Evolutionary conservation across 352 stramenopile genomes (phyloP), one percentile per base, ranked within the genome.

Genomic region (Phytophthora sansomeana): DNA sequence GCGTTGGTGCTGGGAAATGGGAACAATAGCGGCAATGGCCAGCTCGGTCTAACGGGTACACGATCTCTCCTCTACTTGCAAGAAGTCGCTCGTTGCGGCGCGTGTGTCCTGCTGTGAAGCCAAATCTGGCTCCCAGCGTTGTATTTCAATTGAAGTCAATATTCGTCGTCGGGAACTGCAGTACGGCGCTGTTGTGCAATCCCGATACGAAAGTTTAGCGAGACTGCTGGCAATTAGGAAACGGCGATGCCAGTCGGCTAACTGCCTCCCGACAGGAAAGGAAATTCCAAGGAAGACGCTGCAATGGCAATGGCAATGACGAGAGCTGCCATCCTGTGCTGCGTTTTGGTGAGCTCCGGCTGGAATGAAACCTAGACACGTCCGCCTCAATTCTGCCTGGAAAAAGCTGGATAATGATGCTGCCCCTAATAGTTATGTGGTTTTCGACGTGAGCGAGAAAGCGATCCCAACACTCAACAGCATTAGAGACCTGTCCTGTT

Each of bases 201-300:
- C 8, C 10, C 21, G 3, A 24, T 3, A 3, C 21, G 21, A 39
- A 39, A 19, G 35, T 42, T 13, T 42, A 3, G 35, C 4, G 8
- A 47, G 51, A 35, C n/a, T 11, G 26, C 6, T 1, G n/a, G 49
- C 4, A n/a, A 35, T 30, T 36, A 63, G 26, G 35, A 63, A 56
- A 63, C 58, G 49, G 39, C 16, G 7, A 42, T 29, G 16, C 9
- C 16, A 39, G 4, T 42, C 10, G 42, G 19, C 42, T 54, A 50
- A 8, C 11, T 21, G 9, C 16, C 9, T 38, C 16, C 26, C 11
- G 24, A 28, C 10, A 26, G 35, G n/a, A 14, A 39, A 47, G 50
- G 47, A 58, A 17, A 47, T 58, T 47, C 33, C 50, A 14, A 36
- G 38, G 21, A 58, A 47, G 21, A 36, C 39, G 8, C n/a, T 1